Evolutionary conservation across 106 monocot species (phyloP).

Genomic region (Hemerocallis citrina): DNA sequence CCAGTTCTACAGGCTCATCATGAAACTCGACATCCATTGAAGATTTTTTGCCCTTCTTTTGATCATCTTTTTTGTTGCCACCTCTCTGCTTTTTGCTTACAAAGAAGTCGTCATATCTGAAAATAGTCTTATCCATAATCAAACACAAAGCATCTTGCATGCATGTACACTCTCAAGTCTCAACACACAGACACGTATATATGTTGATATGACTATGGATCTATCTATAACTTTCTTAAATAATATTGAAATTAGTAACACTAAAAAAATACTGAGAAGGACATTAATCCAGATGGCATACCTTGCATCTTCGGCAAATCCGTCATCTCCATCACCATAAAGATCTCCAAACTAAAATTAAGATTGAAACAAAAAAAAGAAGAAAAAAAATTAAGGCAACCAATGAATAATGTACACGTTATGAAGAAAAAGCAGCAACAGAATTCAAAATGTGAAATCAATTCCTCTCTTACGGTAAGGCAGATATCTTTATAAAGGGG

Average conservation of each 20-base stretch:
- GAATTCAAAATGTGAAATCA: background rate
- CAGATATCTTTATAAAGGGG: too few relatives aligned
- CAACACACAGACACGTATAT: background rate
- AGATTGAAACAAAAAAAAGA: background rate
- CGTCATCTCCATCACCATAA: constrained; percentile 30
- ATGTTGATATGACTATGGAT: background rate
- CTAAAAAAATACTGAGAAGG: background rate
- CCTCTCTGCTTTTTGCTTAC: constrained; percentile 31
- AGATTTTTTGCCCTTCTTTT: constrained; percentile 11
- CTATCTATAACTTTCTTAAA: background rate
- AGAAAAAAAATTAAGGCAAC: background rate
- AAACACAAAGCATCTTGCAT: background rate
- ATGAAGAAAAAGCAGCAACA: background rate
- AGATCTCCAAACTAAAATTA: constrained; percentile 44
- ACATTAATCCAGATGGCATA: constrained; percentile 3
- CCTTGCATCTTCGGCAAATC: constrained; percentile 31
- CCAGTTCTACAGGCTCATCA: constrained; percentile 25
- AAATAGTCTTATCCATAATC: background rate
- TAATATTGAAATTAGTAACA: background rate
- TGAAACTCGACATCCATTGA: constrained; percentile 16
- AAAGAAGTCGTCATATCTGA: constrained; percentile 90
- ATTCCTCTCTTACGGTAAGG: background rate
- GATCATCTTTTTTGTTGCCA: constrained; percentile 11
- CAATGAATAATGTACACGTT: background rate
- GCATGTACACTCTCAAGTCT: too few relatives aligned